These are phyloP conservation scores for Kodamaea jinghongensis DNA, from an alignment of 805 yeast species.

Conservation along the genomic window DNA sequence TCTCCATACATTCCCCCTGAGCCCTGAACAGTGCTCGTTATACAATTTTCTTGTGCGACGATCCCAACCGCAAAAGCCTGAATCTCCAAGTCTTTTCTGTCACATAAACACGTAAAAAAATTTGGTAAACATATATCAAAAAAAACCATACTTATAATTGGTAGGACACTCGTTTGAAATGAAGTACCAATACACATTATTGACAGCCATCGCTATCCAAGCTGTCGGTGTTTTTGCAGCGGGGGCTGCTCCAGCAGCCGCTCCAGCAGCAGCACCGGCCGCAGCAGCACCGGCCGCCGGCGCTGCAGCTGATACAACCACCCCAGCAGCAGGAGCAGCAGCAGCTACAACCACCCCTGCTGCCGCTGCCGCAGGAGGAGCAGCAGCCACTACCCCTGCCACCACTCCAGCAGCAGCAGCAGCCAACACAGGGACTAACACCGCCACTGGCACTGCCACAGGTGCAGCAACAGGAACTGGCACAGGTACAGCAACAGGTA, in stretches of 20 bases:
- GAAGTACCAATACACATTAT: not conserved
- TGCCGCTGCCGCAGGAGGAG: constrained; percentile 13
- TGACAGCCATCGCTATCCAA: constrained; percentile 6
- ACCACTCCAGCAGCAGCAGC: constrained; percentile 11
- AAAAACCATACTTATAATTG: no score
- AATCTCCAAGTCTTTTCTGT: no score
- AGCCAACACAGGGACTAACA: constrained; percentile 3
- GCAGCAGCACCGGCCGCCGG: constrained; percentile 18
- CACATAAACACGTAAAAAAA: no score
- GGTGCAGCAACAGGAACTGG: constrained; percentile 13
- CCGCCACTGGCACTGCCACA: constrained; percentile 7
- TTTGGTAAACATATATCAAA: no score
- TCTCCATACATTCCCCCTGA: no score
- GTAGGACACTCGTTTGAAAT: not conserved
- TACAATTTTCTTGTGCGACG: no score
- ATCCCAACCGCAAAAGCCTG: no score
- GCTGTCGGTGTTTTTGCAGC: constrained; percentile 9
- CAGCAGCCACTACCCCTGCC: constrained; percentile 14
- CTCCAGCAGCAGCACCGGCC: constrained; percentile 17
- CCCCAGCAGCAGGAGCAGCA: constrained; percentile 17
- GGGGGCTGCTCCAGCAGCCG: constrained; percentile 12
- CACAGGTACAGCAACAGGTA: constrained; percentile 17
- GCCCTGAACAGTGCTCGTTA: no score
- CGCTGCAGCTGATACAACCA: constrained; percentile 16
- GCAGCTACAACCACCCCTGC: constrained; percentile 16